Percentiles rank a stretch among this genome's conserved stretches.
phyloP scores from a whole-genome alignment of 1,139 yeast species.

The Sugiyamaella japonica region DNA sequence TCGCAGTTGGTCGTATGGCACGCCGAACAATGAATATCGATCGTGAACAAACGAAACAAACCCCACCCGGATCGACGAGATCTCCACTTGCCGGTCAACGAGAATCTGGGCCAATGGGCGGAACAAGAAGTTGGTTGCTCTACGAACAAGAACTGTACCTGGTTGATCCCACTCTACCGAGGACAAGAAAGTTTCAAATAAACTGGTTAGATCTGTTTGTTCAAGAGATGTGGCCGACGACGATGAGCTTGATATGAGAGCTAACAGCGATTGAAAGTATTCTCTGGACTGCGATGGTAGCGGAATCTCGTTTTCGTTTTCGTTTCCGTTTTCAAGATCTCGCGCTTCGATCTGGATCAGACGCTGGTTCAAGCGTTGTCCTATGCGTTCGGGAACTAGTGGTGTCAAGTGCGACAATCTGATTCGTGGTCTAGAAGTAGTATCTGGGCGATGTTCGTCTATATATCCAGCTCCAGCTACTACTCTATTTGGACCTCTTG shows the following conservation, averaged over 20 bases:
- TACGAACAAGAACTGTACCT: neutral
- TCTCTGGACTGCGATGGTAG: neutral
- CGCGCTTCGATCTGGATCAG: neutral
- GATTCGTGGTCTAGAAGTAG: too few relatives aligned
- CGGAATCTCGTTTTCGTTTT: neutral
- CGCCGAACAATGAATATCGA: constrained; percentile 3
- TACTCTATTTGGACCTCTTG: neutral
- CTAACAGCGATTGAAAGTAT: constrained; percentile 2
- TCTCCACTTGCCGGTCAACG: constrained; percentile 1
- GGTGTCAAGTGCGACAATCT: neutral
- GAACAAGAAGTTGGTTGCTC: constrained; percentile 3
- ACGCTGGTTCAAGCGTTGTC: neutral
- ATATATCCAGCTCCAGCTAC: neutral
- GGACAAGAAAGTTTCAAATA: constrained; percentile 10
- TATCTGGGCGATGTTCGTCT: too few relatives aligned
- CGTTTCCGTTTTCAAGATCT: neutral
- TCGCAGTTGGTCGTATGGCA: constrained; percentile 1
- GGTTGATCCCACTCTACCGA: constrained; percentile 9
- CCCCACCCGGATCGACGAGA: constrained; percentile 7
- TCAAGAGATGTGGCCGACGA: constrained; percentile 8
- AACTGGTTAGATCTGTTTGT: constrained; percentile 1
- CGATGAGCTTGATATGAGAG: constrained; percentile 1
- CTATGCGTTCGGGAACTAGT: neutral
- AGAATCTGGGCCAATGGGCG: constrained; percentile 7
- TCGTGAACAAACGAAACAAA: constrained; percentile 6